Evolutionary conservation across 2,329 filamentous ascomycete species (phyloP), one percentile per base, ranked within the genome.

Genomic region (Dactylellina cionopaga): DNA sequence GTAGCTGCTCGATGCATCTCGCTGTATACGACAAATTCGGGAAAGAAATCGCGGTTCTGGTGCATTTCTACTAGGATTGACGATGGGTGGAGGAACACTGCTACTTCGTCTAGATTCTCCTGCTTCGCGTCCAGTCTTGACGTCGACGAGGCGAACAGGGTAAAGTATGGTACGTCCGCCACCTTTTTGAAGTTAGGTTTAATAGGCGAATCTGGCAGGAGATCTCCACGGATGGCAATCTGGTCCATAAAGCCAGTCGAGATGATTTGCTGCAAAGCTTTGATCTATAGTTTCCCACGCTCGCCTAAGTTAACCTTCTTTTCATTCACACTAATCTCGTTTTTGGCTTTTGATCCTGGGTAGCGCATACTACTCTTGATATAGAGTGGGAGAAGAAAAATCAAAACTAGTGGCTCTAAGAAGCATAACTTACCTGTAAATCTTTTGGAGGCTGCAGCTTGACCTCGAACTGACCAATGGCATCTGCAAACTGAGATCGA

Each of bases 171-270:
- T 1, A 98, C 91, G 76, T 98, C 92, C 75, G 95, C 96, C n/a
- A 75, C 66, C 39, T 69, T 76, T 52, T 75, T 77, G 64, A 66
- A 74, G 35, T 74, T 74, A 27, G 76, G 58, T 44, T 74, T 75
- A 54, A 75, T 88, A 0, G 89, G 88, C 0, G 91, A 90, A 10
- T 85, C 85, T 0, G 92, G 91, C 0, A 92, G 85, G n/a, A 92
- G 83, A 80, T 99, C 94, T 2, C 91, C 92, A 71, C 95, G 91
- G 76, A 98, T 92, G 46, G 95, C 95, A 39, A 99, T 86, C 76
- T 97, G 91, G 80, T 99, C 95, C 77, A 98, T 88, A 82, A 97
- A 98, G 0, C 94, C 95, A 0, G 92, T 90, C 0, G 94, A 92
- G 19, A 92, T 88, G 82, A 98, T 96, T 79, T 97, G 92, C 80